Percentiles rank a stretch among this genome's conserved stretches.
Conservation (phyloP, 495 filamentous ascomycete species). For the Astrothelium macrocarpum region DNA sequence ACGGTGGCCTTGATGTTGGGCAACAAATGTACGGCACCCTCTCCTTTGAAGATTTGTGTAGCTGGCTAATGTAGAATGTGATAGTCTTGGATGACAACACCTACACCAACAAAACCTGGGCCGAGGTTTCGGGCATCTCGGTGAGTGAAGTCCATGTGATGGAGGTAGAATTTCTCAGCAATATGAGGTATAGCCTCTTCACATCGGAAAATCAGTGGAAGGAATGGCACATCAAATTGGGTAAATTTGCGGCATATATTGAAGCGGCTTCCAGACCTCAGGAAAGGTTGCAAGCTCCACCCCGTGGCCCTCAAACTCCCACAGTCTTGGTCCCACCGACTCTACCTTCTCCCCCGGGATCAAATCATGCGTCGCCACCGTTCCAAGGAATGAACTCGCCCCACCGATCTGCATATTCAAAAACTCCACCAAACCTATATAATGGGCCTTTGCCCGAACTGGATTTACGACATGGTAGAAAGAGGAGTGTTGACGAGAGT, state of each 20-base stretch:
- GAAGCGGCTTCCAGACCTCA: constrained; percentile 45
- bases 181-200: constrained; percentile 90
- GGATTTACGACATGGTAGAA: constrained; percentile 46
- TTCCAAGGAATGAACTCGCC: constrained; percentile 25
- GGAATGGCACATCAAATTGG: constrained; percentile 71
- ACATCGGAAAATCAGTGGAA: constrained; percentile 75
- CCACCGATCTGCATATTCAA: constrained; percentile 19
- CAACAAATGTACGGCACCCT: constrained; percentile 71
- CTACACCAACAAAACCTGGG: constrained; percentile 99
- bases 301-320: constrained; percentile 38
- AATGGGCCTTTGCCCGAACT: constrained; percentile 42
- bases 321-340: constrained; percentile 34
- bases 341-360: constrained; percentile 47
- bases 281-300: constrained; percentile 30
- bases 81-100: constrained; percentile 94
- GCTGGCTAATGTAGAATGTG: not conserved
- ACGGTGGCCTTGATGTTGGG: constrained; percentile 97
- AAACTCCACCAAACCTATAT: constrained; percentile 32
- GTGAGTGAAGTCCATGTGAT: constrained; percentile 96
- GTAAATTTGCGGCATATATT: constrained; percentile 71
- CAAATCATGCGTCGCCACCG: constrained; percentile 37
- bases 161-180: constrained; percentile 99
- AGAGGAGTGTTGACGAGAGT: constrained; percentile 62
- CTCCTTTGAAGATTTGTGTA: not conserved
- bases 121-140: constrained; percentile 90